phyloP scores from a whole-genome alignment of 169 alveolate species.

The Eimeria acervulina region DNA sequence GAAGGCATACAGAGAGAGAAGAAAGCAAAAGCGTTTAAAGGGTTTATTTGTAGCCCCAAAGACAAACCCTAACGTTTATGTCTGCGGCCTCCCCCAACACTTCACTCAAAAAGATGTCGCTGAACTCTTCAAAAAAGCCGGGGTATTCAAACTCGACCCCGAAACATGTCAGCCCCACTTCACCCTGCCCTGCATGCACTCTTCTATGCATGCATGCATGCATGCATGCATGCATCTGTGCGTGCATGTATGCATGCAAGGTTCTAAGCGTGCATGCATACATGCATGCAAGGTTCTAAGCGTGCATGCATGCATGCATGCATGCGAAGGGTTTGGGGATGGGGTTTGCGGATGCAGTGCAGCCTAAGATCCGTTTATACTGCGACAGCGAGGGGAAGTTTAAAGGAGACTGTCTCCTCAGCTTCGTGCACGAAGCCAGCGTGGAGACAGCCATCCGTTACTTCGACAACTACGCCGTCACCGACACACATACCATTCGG shows the following conservation, averaged over 20 bases:
- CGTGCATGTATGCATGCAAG: background rate
- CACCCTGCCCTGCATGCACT: too few relatives aligned
- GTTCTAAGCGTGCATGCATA: background rate
- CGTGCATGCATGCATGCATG: constrained; percentile 53
- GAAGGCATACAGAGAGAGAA: constrained; percentile 41
- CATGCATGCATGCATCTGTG: background rate
- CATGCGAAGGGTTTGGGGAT: background rate
- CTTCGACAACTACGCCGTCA: constrained; percentile 88
- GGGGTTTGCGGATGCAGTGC: background rate
- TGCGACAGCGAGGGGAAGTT: constrained; percentile 88
- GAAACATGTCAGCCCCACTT: constrained; percentile 85
- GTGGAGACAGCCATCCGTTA: constrained; percentile 91
- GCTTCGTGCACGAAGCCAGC: constrained; percentile 91
- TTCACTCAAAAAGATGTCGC: constrained; percentile 88
- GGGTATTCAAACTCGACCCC: constrained; percentile 92
- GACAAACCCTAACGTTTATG: constrained; percentile 89
- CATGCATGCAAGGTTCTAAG: background rate
- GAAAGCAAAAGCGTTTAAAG: constrained; percentile 75
- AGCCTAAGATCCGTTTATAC: constrained; percentile 91
- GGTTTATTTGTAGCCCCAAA: constrained; percentile 83
- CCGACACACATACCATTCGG: constrained; percentile 89
- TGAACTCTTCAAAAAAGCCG: constrained; percentile 90
- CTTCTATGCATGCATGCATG: background rate
- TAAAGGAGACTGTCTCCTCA: constrained; percentile 92
- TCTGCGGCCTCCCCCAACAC: constrained; percentile 90